Percentiles rank a stretch among this genome's conserved stretches.
Evolutionary conservation across 768 basidiomycete genomes (phyloP).

Genomic region (Lactifluus rugatus): DNA sequence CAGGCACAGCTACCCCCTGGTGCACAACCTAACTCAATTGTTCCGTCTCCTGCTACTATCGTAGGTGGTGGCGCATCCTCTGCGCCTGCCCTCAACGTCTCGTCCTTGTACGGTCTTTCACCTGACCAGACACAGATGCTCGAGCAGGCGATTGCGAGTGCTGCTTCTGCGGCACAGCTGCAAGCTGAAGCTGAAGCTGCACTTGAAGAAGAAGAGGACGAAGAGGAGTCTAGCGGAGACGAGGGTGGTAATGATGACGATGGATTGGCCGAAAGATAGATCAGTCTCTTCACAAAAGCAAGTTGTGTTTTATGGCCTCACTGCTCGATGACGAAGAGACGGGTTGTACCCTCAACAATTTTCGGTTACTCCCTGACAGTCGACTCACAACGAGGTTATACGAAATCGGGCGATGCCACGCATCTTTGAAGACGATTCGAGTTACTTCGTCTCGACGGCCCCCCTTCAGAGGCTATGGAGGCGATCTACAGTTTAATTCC

Average conservation of each 20-base stretch:
- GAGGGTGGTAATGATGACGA: constrained; percentile 18
- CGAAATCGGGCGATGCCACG: neutral
- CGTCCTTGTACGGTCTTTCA: constrained; percentile 63
- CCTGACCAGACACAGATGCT: constrained; percentile 61
- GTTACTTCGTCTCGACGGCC: too few relatives aligned
- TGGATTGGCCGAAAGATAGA: neutral
- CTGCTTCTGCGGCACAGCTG: constrained; percentile 64
- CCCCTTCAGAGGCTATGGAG: too few relatives aligned
- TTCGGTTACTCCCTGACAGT: neutral
- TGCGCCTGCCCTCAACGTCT: constrained; percentile 3
- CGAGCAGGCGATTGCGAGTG: constrained; percentile 65
- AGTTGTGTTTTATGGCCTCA: neutral
- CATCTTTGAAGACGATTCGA: neutral
- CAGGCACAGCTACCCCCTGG: constrained; percentile 38
- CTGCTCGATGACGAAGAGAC: neutral
- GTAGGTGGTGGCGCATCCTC: neutral
- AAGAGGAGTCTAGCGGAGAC: constrained; percentile 35
- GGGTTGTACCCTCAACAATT: neutral
- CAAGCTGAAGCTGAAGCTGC: constrained; percentile 74
- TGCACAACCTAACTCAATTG: constrained; percentile 14
- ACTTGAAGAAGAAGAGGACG: constrained; percentile 59
- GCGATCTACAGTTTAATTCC: too few relatives aligned
- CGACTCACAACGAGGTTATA: neutral
- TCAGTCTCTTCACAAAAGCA: neutral
- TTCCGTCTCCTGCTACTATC: constrained; percentile 7